A percentile compares a stretch with the other conserved stretches of the same genome.
Conservation (phyloP, 306 rosid species). For the Oemleria cerasiformis region DNA sequence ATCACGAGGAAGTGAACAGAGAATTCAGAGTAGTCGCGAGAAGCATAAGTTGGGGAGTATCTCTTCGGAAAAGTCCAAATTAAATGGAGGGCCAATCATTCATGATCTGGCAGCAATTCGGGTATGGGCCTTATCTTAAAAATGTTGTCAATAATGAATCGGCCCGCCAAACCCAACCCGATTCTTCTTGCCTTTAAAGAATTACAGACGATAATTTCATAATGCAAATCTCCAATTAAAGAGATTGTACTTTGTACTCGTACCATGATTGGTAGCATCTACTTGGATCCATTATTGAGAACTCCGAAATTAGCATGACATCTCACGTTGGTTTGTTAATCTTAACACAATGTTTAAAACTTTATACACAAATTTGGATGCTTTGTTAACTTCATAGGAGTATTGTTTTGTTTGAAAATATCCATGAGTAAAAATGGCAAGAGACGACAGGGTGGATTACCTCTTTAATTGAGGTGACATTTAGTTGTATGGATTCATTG, state of each 20-base stretch:
- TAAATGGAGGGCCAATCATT: not conserved
- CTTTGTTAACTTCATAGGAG: not conserved
- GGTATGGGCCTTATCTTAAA: too few species aligned
- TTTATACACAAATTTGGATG: too few species aligned
- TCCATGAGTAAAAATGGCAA: too few species aligned
- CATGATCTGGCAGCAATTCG: too few species aligned
- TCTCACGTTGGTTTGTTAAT: not conserved
- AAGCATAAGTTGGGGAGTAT: constrained; percentile 1
- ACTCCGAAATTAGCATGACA: not conserved
- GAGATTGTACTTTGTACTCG: not conserved
- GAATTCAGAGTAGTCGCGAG: not conserved
- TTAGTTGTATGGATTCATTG: too few species aligned
- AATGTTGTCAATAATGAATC: not conserved
- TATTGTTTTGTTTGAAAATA: not conserved
- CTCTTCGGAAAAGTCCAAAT: not conserved
- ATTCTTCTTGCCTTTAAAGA: not conserved
- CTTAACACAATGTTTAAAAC: not conserved
- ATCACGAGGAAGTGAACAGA: not conserved
- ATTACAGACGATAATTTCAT: not conserved
- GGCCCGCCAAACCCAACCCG: not conserved
- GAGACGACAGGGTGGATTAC: too few species aligned
- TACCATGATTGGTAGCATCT: not conserved
- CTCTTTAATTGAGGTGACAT: too few species aligned
- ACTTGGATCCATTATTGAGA: not conserved
- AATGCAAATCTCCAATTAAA: not conserved